Evolutionary conservation across 306 rosid species (phyloP).

Genomic region (Vigna reflexopilosa): DNA sequence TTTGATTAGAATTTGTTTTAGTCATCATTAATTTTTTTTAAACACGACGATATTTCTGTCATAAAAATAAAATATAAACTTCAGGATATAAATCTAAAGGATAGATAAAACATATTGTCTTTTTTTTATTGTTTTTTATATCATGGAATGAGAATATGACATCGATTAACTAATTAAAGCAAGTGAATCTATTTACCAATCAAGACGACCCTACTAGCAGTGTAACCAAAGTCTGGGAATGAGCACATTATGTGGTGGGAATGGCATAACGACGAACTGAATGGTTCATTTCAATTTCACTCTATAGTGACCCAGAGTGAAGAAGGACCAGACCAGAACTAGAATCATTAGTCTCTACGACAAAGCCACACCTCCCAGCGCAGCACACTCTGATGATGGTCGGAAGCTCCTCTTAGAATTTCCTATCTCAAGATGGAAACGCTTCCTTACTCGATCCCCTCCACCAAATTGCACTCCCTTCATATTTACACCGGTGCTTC

Average conservation of each 20-base stretch:
- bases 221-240: constrained; percentile 15
- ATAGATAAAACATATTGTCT: no score
- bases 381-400: constrained; percentile 24
- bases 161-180: not conserved
- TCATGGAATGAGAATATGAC: not conserved
- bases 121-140: no score
- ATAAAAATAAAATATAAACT: no score
- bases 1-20: no score
- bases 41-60: no score
- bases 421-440: constrained; percentile 62
- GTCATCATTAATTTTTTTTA: no score
- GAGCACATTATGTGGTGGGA: constrained; percentile 64
- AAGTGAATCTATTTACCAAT: not conserved
- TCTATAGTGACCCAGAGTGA: not conserved
- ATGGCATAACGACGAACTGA: constrained; percentile 48
- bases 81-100: no score
- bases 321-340: not conserved
- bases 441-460: constrained; percentile 48
- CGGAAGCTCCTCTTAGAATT: constrained; percentile 27
- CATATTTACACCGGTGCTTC: constrained; percentile 28
- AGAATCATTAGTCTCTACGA: not conserved
- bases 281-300: constrained; percentile 36
- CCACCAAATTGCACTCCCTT: constrained; percentile 51
- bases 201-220: not conserved
- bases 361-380: not conserved